Base-by-base conservation (phyloP, 495 filamentous ascomycete species). In the Aspergillus conjunctus region DNA sequence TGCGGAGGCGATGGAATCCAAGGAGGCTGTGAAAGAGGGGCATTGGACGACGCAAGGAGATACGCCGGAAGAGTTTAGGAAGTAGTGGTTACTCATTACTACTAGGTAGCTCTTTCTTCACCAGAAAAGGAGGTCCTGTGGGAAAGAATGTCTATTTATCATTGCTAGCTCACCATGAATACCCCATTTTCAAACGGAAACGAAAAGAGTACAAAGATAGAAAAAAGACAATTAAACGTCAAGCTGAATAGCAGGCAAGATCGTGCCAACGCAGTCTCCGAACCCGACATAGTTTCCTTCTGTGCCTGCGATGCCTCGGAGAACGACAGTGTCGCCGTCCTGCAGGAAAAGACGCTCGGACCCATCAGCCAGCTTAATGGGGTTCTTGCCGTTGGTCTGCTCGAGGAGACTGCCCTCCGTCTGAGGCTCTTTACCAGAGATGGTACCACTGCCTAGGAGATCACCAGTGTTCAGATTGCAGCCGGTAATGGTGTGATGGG, bases 371-470 rank as follows among this genome's bases (percentile, higher is more conserved):
- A 93, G 77, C 71, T 84, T 79, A 22, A 91, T 76, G 7, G 86
- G 80, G 51, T 80, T 80, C 77, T 89, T 94, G 51, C 74, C 83
- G 65, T 84, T 81, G 4, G 81, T 93, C 71, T 91, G 85, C 78
- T 98, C 93, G 30, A 97, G 77, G 57, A 97, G 64, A 73, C 91
- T 91, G 4, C 93, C 93, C 62, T 84, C 66, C 44, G 86, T 82
- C 17, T 74, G 72, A 1, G 72, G 67, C 15, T 83, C 84, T 14
- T 81, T 85, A 18, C 93, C 93, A 51, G 87, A 91, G 65, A 98
- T 96, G 1, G 93, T 98, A 3, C 93, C 93, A 4, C 89, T 93
- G 18, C 92, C 93, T 1, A 98, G 72, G 52, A 98, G 74, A 65
- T 98, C 93, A 37, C 93, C 93, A 0, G 88, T 80, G 43, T 85